Conservation (phyloP, 1,284 basidiomycete genomes). For the Ustilago trichophora region DNA sequence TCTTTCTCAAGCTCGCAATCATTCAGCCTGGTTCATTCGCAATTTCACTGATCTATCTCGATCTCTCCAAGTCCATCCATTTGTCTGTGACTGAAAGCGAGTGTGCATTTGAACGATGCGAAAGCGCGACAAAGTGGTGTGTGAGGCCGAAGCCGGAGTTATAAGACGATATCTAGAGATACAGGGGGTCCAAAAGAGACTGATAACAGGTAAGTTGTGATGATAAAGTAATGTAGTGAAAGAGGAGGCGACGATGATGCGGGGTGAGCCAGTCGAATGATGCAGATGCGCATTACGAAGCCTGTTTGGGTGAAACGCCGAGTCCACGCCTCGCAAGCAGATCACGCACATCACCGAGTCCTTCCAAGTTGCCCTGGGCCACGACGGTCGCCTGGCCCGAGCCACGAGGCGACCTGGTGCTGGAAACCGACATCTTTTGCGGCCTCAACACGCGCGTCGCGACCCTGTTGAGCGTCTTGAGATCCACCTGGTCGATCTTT, state of each 20-base stretch:
- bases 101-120: too few species aligned
- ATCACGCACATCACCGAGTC: conserved; percentile 55
- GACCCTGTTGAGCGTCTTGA: conserved; percentile 77
- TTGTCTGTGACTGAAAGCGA: too few species aligned
- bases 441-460: conserved; percentile 76
- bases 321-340: conserved; percentile 54
- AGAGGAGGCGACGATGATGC: too few species aligned
- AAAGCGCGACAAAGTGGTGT: conserved; percentile 7
- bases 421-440: conserved; percentile 26
- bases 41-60: too few species aligned
- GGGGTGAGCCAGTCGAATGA: too few species aligned
- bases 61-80: too few species aligned
- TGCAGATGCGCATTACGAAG: too few species aligned
- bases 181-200: too few species aligned
- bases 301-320: conserved; percentile 44
- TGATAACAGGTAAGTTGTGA: too few species aligned
- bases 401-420: conserved; percentile 21
- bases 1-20: too few species aligned
- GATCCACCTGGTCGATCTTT: conserved; percentile 82
- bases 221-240: too few species aligned
- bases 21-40: too few species aligned
- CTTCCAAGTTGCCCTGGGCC: conserved; percentile 58
- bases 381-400: conserved; percentile 60
- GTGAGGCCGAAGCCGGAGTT: neutral
- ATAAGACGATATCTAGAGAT: neutral